Conservation (phyloP, 1,284 basidiomycete genomes). For the Xerocomus subilludens region DNA sequence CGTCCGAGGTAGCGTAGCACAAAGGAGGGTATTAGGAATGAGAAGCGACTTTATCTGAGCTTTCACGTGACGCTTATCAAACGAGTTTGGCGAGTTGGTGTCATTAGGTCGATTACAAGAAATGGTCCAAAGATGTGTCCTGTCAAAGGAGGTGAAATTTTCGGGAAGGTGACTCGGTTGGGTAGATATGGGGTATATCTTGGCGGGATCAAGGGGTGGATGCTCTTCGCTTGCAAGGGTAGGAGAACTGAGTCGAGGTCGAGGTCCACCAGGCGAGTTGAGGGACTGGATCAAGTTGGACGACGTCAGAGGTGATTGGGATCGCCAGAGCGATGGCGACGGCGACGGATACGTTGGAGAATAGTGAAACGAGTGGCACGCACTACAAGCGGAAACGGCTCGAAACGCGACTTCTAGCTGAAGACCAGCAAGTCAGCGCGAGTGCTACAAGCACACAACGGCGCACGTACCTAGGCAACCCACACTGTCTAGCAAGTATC, state of each 20-base stretch:
- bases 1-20: slow-evolving; percentile 77
- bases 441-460: too few species aligned
- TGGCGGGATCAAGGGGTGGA: slow-evolving; percentile 70
- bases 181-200: slow-evolving; percentile 83
- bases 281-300: too few species aligned
- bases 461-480: too few species aligned
- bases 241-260: too few species aligned
- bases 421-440: too few species aligned
- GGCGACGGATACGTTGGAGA: too few species aligned
- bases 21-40: slow-evolving; percentile 82
- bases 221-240: slow-evolving; percentile 52
- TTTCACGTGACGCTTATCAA: slow-evolving; percentile 88
- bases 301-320: too few species aligned
- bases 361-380: too few species aligned
- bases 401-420: too few species aligned
- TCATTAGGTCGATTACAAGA: slow-evolving; percentile 92
- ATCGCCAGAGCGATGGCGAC: too few species aligned
- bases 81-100: slow-evolving; percentile 84
- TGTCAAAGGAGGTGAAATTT: slow-evolving; percentile 73
- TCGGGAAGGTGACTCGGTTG: slow-evolving; percentile 86
- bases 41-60: slow-evolving; percentile 80
- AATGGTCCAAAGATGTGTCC: slow-evolving; percentile 79
- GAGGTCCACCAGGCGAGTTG: slow-evolving; percentile 54
- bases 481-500: too few species aligned
- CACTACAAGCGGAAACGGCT: too few species aligned